A percentile compares a stretch with the other conserved stretches of the same genome.
Evolutionary conservation across 805 yeast genomes (phyloP).

Genomic region (Cyberlindnera americana): DNA sequence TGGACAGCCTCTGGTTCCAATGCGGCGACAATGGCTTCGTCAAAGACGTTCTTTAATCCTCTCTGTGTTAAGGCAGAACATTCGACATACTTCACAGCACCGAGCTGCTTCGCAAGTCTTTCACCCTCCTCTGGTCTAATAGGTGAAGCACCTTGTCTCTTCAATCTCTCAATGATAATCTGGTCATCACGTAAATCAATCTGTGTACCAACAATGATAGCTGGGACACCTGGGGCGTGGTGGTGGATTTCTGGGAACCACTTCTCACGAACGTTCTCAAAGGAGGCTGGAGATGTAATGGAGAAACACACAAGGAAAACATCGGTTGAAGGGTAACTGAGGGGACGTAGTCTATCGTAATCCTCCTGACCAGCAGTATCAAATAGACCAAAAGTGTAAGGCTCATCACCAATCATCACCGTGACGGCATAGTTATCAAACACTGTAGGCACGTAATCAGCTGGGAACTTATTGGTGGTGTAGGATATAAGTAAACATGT

Average conservation of each 20-base stretch:
- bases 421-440: constrained; percentile 94
- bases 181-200: constrained; percentile 93
- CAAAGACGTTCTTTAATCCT: constrained; percentile 96
- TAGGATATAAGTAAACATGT: constrained; percentile 94
- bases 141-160: constrained; percentile 86
- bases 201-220: constrained; percentile 95
- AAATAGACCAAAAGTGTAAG: constrained; percentile 93
- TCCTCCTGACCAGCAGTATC: constrained; percentile 99
- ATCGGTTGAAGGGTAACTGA: constrained; percentile 95
- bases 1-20: constrained; percentile 92
- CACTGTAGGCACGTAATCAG: constrained; percentile 98
- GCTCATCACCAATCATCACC: constrained; percentile 96
- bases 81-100: constrained; percentile 95
- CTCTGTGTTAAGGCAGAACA: constrained; percentile 97
- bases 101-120: constrained; percentile 85
- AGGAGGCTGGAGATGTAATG: constrained; percentile 94
- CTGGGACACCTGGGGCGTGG: constrained; percentile 97
- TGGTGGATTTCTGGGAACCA: constrained; percentile 99
- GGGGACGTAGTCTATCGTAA: constrained; percentile 94
- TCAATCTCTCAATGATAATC: constrained; percentile 81
- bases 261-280: constrained; percentile 95
- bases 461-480: constrained; percentile 95
- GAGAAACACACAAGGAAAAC: constrained; percentile 94
- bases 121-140: constrained; percentile 87
- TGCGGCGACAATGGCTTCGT: constrained; percentile 97